These are phyloP conservation scores for Achaetomium macrosporum DNA, from an alignment of 2,329 filamentous ascomycete species.

Conservation along the genomic window DNA sequence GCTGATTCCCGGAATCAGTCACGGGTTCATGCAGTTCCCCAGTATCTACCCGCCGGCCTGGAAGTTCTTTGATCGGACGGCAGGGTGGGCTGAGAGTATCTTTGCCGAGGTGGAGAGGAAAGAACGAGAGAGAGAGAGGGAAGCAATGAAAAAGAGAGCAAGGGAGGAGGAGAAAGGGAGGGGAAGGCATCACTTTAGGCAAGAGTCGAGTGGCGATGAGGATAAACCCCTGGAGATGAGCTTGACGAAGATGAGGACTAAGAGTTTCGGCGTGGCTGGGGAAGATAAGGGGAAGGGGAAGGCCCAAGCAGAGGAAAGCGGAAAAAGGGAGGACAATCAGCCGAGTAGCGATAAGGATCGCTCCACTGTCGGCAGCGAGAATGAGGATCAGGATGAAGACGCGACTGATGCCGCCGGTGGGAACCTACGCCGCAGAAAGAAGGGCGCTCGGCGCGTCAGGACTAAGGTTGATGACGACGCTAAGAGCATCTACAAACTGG, in stretches of 20 bases:
- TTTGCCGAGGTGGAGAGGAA: slow-evolving; percentile 52
- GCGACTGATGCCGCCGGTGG: neutral
- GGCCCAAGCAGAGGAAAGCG: neutral
- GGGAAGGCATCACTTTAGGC: slow-evolving; percentile 43
- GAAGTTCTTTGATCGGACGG: slow-evolving; percentile 76
- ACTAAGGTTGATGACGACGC: slow-evolving; percentile 31
- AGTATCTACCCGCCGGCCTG: slow-evolving; percentile 83
- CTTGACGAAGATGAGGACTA: slow-evolving; percentile 42
- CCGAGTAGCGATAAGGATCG: neutral
- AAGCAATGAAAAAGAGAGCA: slow-evolving; percentile 22
- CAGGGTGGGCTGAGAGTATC: slow-evolving; percentile 73
- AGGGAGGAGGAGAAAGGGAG: neutral
- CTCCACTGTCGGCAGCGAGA: slow-evolving; percentile 5
- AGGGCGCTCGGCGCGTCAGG: neutral
- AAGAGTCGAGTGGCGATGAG: slow-evolving; percentile 69
- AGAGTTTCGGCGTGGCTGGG: slow-evolving; percentile 3
- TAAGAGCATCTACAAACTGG: slow-evolving; percentile 47
- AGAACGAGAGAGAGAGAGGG: slow-evolving; percentile 32
- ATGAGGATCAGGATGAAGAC: neutral
- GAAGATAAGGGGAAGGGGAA: neutral
- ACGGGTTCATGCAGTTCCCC: slow-evolving; percentile 92
- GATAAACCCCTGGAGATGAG: slow-evolving; percentile 78
- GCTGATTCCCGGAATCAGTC: slow-evolving; percentile 81
- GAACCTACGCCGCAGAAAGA: slow-evolving; percentile 15
- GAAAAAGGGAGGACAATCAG: neutral